Conservation (phyloP, 768 basidiomycete genomes). For the Neoboletus subvelutipes region DNA sequence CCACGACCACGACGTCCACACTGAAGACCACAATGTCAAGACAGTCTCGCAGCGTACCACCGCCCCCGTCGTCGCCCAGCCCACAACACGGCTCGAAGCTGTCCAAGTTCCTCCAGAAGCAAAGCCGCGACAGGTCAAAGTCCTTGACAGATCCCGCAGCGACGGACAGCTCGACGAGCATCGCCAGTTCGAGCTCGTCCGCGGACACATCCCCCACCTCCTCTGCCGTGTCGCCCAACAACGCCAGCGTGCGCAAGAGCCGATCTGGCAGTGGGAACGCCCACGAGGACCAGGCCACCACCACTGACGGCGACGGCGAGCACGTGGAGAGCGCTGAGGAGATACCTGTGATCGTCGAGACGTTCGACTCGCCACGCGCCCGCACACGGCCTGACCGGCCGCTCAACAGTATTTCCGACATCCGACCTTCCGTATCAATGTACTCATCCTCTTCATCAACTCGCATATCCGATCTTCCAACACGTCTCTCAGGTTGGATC, state of each 20-base stretch:
- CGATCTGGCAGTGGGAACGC: constrained; percentile 35
- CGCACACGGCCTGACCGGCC: constrained; percentile 60
- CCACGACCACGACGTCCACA: constrained; percentile 6
- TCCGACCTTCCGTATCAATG: constrained; percentile 45
- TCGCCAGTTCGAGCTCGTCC: constrained; percentile 45
- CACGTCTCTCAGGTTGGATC: constrained; percentile 78
- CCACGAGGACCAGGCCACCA: constrained; percentile 23
- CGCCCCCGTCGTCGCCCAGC: constrained; percentile 42
- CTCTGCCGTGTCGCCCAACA: constrained; percentile 30
- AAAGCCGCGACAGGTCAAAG: constrained; percentile 58
- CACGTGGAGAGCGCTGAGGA: constrained; percentile 42
- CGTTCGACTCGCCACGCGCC: constrained; percentile 50
- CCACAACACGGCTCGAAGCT: constrained; percentile 52
- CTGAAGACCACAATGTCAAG: constrained; percentile 42
- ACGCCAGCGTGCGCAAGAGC: constrained; percentile 27
- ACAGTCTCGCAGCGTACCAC: constrained; percentile 43
- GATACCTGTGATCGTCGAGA: constrained; percentile 67
- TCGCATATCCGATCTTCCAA: constrained; percentile 68
- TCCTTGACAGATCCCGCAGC: constrained; percentile 43
- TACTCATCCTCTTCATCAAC: constrained; percentile 46
- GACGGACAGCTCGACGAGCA: constrained; percentile 36
- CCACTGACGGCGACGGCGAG: constrained; percentile 33
- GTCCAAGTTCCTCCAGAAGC: constrained; percentile 68
- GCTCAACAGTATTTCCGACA: constrained; percentile 42
- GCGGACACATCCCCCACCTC: constrained; percentile 28